Base-by-base conservation (phyloP, 495 filamentous ascomycete species). In the Talaromyces trachyspermus region DNA sequence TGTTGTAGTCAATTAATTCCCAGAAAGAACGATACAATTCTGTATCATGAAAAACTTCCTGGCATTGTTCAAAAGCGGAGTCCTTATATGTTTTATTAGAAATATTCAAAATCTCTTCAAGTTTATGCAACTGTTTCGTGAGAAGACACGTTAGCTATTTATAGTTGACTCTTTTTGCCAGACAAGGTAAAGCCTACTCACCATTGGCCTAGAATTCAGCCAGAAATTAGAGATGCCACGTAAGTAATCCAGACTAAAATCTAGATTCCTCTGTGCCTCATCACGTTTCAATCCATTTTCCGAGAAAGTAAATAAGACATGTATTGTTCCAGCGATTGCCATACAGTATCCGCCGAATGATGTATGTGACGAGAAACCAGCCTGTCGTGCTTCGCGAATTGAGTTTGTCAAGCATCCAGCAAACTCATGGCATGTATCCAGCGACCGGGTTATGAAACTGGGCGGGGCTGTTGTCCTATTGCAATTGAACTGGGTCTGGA, bases 301-400 rank as follows among this genome's bases (percentile, higher is more conserved):
- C 9, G 36, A 39, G 3, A 39, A 39, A 39, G 36, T 15, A 39
- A 39, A 39, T 15, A 39, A 39, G 4, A 12, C 56, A 29, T 62
- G 56, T 11, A 62, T 53, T 5, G 56, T 59, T n/a, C 59, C 54
- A 0, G 59, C 59, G 4, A 62, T 39, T 3, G 59, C 36, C 26
- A 57, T 52, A 40, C 59, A 59, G 42, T 62, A 62, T 27, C 59
- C 54, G 36, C 56, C 59, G 11, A 59, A 53, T 5, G 59, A 59
- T 4, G 53, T 44, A 7, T 54, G 40, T 5, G 50, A 50, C 49
- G 56, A 49, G 24, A 54, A 62, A 27, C 59, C 59, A 25, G 56
- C 56, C 20, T 49, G 45, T 23, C 57, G 54, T 22, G 61, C 58
- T 14, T 64, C 58, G 5, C 52, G 46, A n/a, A 64, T 45, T 14